These are phyloP conservation scores for Epichloe coenophiala DNA, from an alignment of 2,329 filamentous ascomycete genomes.

Conservation along the genomic window DNA sequence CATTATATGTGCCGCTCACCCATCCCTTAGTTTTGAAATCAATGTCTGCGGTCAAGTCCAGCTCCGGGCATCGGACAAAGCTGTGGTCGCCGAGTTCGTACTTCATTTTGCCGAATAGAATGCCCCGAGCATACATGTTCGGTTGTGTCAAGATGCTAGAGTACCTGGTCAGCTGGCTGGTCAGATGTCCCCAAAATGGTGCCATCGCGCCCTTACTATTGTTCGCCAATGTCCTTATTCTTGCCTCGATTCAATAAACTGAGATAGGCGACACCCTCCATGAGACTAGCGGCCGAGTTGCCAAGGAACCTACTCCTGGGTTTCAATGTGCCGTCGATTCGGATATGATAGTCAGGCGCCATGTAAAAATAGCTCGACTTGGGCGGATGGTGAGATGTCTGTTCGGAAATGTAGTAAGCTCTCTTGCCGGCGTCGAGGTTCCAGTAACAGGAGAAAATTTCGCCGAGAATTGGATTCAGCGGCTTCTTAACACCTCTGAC, in stretches of 20 bases:
- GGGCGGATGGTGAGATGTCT: constrained; percentile 94
- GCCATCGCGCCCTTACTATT: constrained; percentile 57
- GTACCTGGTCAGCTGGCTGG: constrained; percentile 2
- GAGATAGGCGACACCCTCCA: constrained; percentile 91
- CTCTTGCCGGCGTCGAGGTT: constrained; percentile 71
- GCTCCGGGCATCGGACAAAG: constrained; percentile 80
- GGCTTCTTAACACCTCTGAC: constrained; percentile 92
- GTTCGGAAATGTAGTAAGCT: constrained; percentile 93
- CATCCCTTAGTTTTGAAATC: constrained; percentile 99
- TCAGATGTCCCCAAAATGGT: background rate
- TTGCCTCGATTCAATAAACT: constrained; percentile 66
- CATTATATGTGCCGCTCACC: constrained; percentile 92
- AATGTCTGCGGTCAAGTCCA: constrained; percentile 74
- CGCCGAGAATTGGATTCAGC: constrained; percentile 88
- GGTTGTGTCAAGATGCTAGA: constrained; percentile 80
- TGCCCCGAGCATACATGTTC: constrained; percentile 97
- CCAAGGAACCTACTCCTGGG: constrained; percentile 90
- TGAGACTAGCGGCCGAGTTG: constrained; percentile 93
- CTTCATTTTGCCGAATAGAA: constrained; percentile 98
- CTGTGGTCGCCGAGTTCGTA: constrained; percentile 97
- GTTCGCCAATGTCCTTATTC: constrained; percentile 54
- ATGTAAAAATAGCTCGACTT: constrained; percentile 99
- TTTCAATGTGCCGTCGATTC: constrained; percentile 91
- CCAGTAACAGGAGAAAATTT: constrained; percentile 94
- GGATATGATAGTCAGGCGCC: constrained; percentile 83